These are phyloP conservation scores for Takakia lepidozioides DNA, from an alignment of 225 moss, liverwort and hornwort species.

Conservation along the genomic window DNA sequence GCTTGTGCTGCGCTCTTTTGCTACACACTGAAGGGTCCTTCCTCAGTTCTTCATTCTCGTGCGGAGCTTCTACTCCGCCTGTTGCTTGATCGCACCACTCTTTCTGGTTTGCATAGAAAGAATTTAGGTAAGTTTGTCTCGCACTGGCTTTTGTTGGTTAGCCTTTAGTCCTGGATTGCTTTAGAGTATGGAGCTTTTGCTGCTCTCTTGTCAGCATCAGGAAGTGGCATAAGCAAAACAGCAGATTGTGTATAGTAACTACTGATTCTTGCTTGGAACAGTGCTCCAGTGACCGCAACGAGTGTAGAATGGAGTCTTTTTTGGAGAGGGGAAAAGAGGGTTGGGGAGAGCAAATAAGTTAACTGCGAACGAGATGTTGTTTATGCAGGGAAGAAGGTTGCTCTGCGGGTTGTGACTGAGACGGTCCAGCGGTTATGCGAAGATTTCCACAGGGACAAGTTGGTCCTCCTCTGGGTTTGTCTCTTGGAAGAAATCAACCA, in stretches of 20 bases:
- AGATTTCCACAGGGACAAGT: slow-evolving; percentile 73
- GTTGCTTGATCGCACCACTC: slow-evolving; percentile 71
- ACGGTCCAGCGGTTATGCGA: slow-evolving; percentile 71
- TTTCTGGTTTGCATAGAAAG: slow-evolving; percentile 54
- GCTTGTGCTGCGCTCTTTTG: slow-evolving; percentile 72
- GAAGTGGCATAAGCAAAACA: too few species aligned
- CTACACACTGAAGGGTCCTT: slow-evolving; percentile 78
- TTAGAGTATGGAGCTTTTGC: background rate
- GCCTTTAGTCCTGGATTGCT: background rate
- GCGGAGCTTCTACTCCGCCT: slow-evolving; percentile 70
- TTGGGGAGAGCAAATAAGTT: too few species aligned
- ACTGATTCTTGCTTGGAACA: too few species aligned
- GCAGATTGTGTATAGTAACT: too few species aligned
- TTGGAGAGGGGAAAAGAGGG: too few species aligned
- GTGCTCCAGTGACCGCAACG: too few species aligned
- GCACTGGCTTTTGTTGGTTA: background rate
- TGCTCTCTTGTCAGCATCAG: too few species aligned
- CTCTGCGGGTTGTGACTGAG: slow-evolving; percentile 64
- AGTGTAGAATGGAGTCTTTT: too few species aligned
- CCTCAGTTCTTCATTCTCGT: slow-evolving; percentile 83
- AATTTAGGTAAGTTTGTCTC: slow-evolving; percentile 29
- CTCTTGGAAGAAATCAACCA: slow-evolving; percentile 49
- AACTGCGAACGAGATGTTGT: too few species aligned
- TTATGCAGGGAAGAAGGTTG: too few species aligned
- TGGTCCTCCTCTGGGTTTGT: slow-evolving; percentile 69